Evolutionary conservation across 1,284 basidiomycete species (phyloP), one percentile per base, ranked within the genome.

Genomic region (Sparassis latifolia): DNA sequence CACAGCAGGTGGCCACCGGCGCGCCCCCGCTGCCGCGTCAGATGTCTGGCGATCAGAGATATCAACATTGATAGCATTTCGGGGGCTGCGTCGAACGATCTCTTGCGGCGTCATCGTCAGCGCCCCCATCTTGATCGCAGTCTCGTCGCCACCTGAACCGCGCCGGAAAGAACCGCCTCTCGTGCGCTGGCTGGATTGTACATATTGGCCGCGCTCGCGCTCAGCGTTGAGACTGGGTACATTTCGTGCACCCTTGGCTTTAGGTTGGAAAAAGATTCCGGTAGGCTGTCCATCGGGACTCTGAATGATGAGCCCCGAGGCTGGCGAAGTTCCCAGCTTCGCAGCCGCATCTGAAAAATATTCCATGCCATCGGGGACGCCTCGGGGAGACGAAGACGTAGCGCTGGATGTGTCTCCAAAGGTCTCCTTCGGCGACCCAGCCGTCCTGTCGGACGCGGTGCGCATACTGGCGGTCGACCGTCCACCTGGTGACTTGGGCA

Each of bases 231-330:
- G 55, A 44, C 48, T 47, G 56, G 57, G 43, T 62, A 60, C 43
- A 73, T 62, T 35, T 74, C 75, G 0, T 51, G 41, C 52, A 45
- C 33, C 43, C 47, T 77, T 80, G 4, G 72, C 64, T 28, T 77
- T 74, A 0, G 96, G 96, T 58, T 95, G 89, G 69, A 99, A 99
- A 70, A 94, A 92, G 56, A 99, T 95, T 4, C 93, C 95, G 27
- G 92, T 83, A 0, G 93, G 90, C 55, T 93, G 84, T 0, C 96
- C 96, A 63, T 97, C 92, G 0, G 92, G 91, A 62, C 86, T 91
- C 57, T 95, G 92, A 47, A 99, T 87, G 42, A 98, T 79, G 27
- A 97, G 78, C 0, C 96, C 96, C 2, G 89, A 87, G 2, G 89
- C 88, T 0, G 89, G 87, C 0, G 89, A 87, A 3, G 80, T 74